Evolutionary conservation across 495 filamentous ascomycete species (phyloP).

Genomic region (Bombardia bombarda): DNA sequence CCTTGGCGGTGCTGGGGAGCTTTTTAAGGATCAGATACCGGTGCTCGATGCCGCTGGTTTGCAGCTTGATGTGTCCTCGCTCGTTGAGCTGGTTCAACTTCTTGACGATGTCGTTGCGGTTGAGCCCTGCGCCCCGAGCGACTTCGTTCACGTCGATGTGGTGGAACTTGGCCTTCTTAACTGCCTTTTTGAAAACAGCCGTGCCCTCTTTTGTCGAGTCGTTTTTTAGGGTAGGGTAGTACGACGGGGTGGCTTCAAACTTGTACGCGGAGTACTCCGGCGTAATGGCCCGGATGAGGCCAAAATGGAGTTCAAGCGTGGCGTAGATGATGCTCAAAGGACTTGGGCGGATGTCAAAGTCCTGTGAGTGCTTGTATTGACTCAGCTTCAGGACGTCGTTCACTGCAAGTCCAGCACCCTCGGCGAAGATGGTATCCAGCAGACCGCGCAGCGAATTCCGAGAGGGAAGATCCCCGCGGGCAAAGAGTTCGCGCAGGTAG

Average conservation of each 20-base stretch:
- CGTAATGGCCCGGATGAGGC: slow-evolving; percentile 44
- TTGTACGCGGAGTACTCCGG: slow-evolving; percentile 46
- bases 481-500: slow-evolving; percentile 45
- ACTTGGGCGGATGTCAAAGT: slow-evolving; percentile 35
- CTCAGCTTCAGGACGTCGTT: slow-evolving; percentile 40
- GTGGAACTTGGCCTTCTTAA: slow-evolving; percentile 19
- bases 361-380: slow-evolving; percentile 29
- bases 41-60: slow-evolving; percentile 38
- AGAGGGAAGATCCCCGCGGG: slow-evolving; percentile 48
- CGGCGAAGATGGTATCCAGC: slow-evolving; percentile 37
- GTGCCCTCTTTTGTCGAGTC: slow-evolving; percentile 26
- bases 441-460: slow-evolving; percentile 33
- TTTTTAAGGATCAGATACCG: slow-evolving; percentile 38
- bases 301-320: slow-evolving; percentile 47
- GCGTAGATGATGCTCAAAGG: slow-evolving; percentile 40
- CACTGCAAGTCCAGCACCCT: slow-evolving; percentile 12
- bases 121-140: slow-evolving; percentile 7
- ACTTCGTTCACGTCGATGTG: slow-evolving; percentile 37
- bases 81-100: slow-evolving; percentile 45
- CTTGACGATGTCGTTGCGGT: slow-evolving; percentile 34
- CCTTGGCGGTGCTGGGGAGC: slow-evolving; percentile 31
- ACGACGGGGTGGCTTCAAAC: slow-evolving; percentile 29
- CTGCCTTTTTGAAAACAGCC: slow-evolving; percentile 28
- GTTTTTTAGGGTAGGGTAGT: slow-evolving; percentile 8
- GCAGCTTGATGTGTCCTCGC: slow-evolving; percentile 34